A percentile compares a stretch with the other conserved stretches of the same genome.
These are phyloP conservation scores for Firmiana major DNA, from an alignment of 345 rosid species.

Conservation along the genomic window DNA sequence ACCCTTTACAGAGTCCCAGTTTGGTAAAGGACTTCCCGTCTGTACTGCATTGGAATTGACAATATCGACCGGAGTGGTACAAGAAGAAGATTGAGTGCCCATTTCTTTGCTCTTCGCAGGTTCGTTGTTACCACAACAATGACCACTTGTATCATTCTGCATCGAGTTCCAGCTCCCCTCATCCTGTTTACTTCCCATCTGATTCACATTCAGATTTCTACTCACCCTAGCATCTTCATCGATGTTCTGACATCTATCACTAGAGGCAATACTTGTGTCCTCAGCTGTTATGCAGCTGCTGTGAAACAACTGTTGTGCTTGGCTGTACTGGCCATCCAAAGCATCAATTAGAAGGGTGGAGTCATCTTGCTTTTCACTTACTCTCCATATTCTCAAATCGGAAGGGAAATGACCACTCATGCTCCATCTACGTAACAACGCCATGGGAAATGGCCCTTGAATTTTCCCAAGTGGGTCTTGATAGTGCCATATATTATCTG, in stretches of 20 bases:
- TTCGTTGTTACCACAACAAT: constrained; percentile 24
- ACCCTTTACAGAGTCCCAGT: constrained; percentile 28
- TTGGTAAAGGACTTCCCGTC: constrained; percentile 24
- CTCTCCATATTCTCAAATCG: constrained; percentile 72
- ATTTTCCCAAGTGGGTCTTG: constrained; percentile 73
- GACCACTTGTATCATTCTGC: constrained; percentile 31
- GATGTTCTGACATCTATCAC: constrained; percentile 22
- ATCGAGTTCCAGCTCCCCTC: constrained; percentile 27
- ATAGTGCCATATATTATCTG: constrained; percentile 69
- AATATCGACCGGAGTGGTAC: constrained; percentile 28
- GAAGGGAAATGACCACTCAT: constrained; percentile 66
- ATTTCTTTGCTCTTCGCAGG: constrained; percentile 29
- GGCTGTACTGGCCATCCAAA: constrained; percentile 39
- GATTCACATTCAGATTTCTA: constrained; percentile 15
- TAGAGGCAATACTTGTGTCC: constrained; percentile 19
- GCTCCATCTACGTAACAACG: constrained; percentile 74
- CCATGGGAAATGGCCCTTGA: constrained; percentile 88
- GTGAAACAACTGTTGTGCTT: constrained; percentile 24
- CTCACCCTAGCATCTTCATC: constrained; percentile 22
- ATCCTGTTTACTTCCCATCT: constrained; percentile 19
- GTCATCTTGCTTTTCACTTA: constrained; percentile 50
- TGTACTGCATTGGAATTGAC: constrained; percentile 31
- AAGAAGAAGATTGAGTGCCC: constrained; percentile 38
- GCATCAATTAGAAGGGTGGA: constrained; percentile 74
- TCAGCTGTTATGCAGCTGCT: constrained; percentile 13